phyloP scores from a whole-genome alignment of 2,329 filamentous ascomycete species.

The Diplodia mutila region DNA sequence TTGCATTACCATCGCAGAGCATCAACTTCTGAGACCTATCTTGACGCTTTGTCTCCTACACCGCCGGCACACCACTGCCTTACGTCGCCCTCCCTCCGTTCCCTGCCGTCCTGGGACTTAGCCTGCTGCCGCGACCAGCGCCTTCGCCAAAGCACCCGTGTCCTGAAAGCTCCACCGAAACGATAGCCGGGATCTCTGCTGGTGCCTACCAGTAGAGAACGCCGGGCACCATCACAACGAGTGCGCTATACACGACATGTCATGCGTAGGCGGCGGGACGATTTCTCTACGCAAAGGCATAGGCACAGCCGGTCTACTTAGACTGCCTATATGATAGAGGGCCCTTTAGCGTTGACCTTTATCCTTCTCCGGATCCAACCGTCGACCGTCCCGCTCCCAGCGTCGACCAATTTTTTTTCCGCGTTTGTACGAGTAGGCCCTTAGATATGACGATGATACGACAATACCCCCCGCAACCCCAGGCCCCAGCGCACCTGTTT shows the following conservation, averaged over 20 bases:
- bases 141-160: not conserved
- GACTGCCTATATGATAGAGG: constrained; percentile 33
- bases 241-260: constrained; percentile 40
- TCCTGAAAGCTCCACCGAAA: constrained; percentile 9
- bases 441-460: constrained; percentile 45
- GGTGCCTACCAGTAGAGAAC: constrained; percentile 22
- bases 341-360: constrained; percentile 28
- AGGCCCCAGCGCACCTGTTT: constrained; percentile 34
- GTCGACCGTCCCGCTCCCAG: constrained; percentile 1
- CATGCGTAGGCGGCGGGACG: constrained; percentile 41
- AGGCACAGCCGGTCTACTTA: constrained; percentile 47
- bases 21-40: constrained; percentile 22
- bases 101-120: not conserved
- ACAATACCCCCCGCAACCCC: constrained; percentile 41
- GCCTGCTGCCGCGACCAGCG: constrained; percentile 3
- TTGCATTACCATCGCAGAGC: constrained; percentile 25
- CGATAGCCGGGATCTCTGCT: constrained; percentile 22
- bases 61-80: constrained; percentile 2
- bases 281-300: constrained; percentile 49
- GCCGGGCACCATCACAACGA: constrained; percentile 16
- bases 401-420: constrained; percentile 11
- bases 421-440: constrained; percentile 17
- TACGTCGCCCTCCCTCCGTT: constrained; percentile 7
- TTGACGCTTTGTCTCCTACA: constrained; percentile 26
- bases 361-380: constrained; percentile 8